Percentiles rank a stretch among this genome's conserved stretches.
These are phyloP conservation scores for Neurospora sp. DNA, from an alignment of 495 filamentous ascomycete genomes.

Conservation along the genomic window DNA sequence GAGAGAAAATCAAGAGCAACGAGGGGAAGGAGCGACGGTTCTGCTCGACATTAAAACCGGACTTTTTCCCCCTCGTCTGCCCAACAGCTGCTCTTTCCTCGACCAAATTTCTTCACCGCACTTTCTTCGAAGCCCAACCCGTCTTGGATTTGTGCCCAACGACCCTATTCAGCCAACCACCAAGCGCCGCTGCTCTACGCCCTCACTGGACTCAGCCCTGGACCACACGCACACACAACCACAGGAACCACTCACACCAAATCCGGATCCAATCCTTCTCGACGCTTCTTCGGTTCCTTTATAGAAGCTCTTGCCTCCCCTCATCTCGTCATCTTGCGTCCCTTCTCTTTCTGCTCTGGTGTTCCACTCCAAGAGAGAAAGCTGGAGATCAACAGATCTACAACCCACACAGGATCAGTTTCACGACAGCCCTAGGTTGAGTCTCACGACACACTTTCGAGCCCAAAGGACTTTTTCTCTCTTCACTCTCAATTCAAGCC, in stretches of 20 bases:
- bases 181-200: not conserved
- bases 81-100: conserved; percentile 33
- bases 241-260: not conserved
- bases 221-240: not conserved
- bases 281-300: not conserved
- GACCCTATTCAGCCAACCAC: not conserved
- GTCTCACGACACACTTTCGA: not conserved
- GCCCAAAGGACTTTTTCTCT: not conserved
- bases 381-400: not conserved
- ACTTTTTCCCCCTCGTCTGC: conserved; percentile 35
- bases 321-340: not conserved
- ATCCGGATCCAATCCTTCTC: not conserved
- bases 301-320: not conserved
- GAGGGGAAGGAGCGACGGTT: conserved; percentile 2
- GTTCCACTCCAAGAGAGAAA: not conserved
- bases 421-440: conserved; percentile 2
- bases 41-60: conserved; percentile 36
- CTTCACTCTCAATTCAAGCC: not conserved
- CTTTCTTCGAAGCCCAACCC: conserved; percentile 36
- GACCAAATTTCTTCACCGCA: conserved; percentile 16
- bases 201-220: not conserved
- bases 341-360: not conserved
- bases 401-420: conserved; percentile 3
- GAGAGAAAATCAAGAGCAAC: not conserved
- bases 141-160: conserved; percentile 36